phyloP scores from a whole-genome alignment of 768 basidiomycete genomes.

The Pleurotus djamor region DNA sequence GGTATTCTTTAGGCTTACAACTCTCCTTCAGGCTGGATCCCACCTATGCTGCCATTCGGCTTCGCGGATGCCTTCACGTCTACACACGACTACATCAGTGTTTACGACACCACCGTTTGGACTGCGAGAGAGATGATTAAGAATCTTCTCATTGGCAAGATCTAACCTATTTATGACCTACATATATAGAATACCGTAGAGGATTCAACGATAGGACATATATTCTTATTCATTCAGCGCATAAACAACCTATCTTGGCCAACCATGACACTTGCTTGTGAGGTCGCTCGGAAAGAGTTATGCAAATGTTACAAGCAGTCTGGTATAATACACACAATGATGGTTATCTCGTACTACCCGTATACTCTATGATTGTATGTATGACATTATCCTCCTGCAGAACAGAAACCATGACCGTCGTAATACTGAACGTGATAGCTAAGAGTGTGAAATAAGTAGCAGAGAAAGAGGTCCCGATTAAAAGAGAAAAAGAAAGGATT shows the following conservation, averaged over 20 bases:
- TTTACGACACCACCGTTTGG: conserved; percentile 75
- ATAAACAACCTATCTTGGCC: too few species aligned
- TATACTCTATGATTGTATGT: neutral
- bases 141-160: conserved; percentile 86
- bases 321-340: neutral
- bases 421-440: neutral
- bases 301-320: neutral
- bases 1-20: neutral
- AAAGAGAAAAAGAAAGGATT: neutral
- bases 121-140: conserved; percentile 81
- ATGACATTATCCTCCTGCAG: neutral
- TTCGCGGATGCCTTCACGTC: conserved; percentile 83
- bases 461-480: neutral
- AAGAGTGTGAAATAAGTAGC: neutral
- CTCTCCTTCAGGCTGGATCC: conserved; percentile 84
- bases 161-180: conserved; percentile 39
- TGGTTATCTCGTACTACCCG: neutral
- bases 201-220: neutral
- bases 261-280: too few species aligned
- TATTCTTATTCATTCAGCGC: too few species aligned
- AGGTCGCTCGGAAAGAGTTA: too few species aligned
- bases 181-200: neutral
- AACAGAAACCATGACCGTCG: neutral
- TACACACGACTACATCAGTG: conserved; percentile 82
- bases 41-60: conserved; percentile 94